These are phyloP conservation scores for Stemphylium beticola DNA, from an alignment of 2,329 filamentous ascomycete species.

Conservation along the genomic window DNA sequence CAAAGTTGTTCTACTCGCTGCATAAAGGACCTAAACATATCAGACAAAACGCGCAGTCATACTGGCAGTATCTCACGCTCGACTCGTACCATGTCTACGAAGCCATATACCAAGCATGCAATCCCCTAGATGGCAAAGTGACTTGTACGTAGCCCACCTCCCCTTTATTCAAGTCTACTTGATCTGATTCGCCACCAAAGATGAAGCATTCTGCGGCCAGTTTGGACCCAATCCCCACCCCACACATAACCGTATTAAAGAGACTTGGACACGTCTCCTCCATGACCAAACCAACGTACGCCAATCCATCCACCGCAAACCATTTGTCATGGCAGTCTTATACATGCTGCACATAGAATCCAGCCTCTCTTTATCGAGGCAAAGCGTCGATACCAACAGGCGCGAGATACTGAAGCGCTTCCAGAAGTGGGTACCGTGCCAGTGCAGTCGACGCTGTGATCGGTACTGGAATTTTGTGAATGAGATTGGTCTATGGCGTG, in stretches of 20 bases:
- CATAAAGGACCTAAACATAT: constrained; percentile 10
- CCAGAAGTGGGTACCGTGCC: constrained; percentile 7
- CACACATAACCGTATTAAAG: background rate
- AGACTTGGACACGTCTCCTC: constrained; percentile 10
- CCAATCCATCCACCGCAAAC: constrained; percentile 2
- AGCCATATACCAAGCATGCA: constrained; percentile 7
- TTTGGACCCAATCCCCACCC: constrained; percentile 5
- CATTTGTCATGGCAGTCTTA: constrained; percentile 9
- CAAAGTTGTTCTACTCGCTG: constrained; percentile 13
- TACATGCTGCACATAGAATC: constrained; percentile 14
- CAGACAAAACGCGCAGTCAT: constrained; percentile 3
- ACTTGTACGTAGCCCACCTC: constrained; percentile 2
- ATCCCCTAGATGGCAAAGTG: constrained; percentile 1
- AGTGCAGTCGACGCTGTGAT: constrained; percentile 2
- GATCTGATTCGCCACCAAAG: background rate
- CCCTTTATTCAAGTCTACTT: background rate
- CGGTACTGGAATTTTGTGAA: constrained; percentile 13
- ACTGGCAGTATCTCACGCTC: constrained; percentile 11
- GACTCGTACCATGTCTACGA: constrained; percentile 11
- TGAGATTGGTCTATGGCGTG: constrained; percentile 1
- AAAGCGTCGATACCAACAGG: constrained; percentile 3
- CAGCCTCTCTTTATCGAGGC: background rate
- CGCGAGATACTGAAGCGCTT: constrained; percentile 13
- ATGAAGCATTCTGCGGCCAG: constrained; percentile 5
- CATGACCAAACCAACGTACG: constrained; percentile 1